phyloP scores from a whole-genome alignment of 495 filamentous ascomycete genomes.

The Penicillium goetzii region DNA sequence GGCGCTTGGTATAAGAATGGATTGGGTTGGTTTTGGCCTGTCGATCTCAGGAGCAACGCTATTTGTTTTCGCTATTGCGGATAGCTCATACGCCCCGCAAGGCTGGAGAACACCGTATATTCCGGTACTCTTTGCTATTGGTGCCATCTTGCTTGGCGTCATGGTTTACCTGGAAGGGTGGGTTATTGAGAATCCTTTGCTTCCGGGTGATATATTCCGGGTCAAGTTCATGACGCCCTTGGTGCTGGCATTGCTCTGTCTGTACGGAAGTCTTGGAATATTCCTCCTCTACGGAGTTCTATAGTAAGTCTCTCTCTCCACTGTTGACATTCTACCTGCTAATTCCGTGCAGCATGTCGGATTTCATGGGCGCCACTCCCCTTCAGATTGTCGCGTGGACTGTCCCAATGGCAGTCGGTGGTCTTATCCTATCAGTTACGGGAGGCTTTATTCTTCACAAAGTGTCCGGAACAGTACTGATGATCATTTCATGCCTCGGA shows the following conservation, averaged over 20 bases:
- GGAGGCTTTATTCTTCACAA: constrained; percentile 81
- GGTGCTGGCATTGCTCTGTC: constrained; percentile 67
- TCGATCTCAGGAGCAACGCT: constrained; percentile 70
- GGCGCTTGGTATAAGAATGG: constrained; percentile 59
- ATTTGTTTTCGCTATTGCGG: constrained; percentile 78
- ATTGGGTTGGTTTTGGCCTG: constrained; percentile 68
- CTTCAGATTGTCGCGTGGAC: constrained; percentile 80
- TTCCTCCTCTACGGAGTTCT: constrained; percentile 78
- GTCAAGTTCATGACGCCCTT: constrained; percentile 75
- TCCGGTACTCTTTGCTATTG: constrained; percentile 52
- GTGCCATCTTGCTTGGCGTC: constrained; percentile 56
- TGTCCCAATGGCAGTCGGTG: constrained; percentile 74
- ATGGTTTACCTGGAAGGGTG: constrained; percentile 78
- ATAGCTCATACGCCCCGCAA: constrained; percentile 67
- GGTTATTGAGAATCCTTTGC: constrained; percentile 70
- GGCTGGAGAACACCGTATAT: constrained; percentile 74
- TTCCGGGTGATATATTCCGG: constrained; percentile 74
- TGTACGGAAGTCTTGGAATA: constrained; percentile 76
- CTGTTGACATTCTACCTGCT: background rate
- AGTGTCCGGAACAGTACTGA: constrained; percentile 69
- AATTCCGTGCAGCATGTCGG: constrained; percentile 55
- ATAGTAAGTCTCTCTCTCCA: constrained; percentile 59
- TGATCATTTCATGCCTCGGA: constrained; percentile 67
- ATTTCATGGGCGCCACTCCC: constrained; percentile 66
- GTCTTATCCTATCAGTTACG: constrained; percentile 67